Base-by-base conservation (phyloP, 805 yeast species). In the Saccharomyces kudriavzevii region DNA sequence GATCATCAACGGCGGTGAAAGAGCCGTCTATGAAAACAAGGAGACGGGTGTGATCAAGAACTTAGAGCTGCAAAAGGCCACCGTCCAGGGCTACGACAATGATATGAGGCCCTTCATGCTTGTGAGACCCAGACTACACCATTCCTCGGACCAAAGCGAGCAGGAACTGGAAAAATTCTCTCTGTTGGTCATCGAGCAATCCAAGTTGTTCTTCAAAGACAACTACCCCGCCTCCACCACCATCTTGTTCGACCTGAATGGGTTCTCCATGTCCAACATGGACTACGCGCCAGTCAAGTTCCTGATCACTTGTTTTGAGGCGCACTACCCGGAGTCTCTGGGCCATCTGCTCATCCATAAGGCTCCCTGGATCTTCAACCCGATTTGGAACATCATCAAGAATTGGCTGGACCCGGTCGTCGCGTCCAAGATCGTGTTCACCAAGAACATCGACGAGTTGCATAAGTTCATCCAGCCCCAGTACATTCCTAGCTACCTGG, bases 361-460 rank as follows among this genome's bases (percentile, higher is more conserved):
- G 62, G 97, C 99, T 0, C 99, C 99, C 27, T 90, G 97, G 98
- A 82, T 94, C 52, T 94, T 94, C 74, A 82, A 87, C 50, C 92
- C 97, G 25, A 88, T 92, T 55, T 94, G 99, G 98, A 86, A 84
- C 60, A 81, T 92, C 60, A 83, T 94, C 62, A 89, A 89, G 70
- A 84, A 85, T 62, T 92, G 97, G 98, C 76, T 92, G 54, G 98
- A 94, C 67, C 98, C 98, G 2, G 97, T 89, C 25, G 97, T 92
- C 52, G 96, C 97, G 0, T 78, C 92, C 26, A 92, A 92, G 71
- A 89, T 94, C 62, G 80, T 81, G 47, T 94, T 92, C 72, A 87
- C 96, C 25, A 85, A 87, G 64, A 76, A 75, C 58, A 67, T 74
- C 26, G 79, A 82, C 53, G 97, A 94, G 53, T 71, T 92, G 62